These are phyloP conservation scores for Kuraishia ogatae DNA, from an alignment of 805 yeast species.

Conservation along the genomic window DNA sequence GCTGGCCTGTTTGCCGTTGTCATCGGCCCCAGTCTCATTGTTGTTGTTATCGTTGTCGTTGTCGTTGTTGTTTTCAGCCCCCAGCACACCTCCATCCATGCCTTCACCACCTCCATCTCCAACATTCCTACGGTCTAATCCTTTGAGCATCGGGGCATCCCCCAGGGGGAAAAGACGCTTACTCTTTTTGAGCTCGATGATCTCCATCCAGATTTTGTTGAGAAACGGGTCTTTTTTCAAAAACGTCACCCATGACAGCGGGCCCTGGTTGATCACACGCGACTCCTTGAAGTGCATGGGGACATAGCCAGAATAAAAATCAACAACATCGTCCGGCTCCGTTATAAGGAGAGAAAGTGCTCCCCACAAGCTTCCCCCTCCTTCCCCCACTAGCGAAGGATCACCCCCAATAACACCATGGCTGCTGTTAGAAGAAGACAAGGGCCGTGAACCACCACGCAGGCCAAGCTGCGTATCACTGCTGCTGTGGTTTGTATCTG, in stretches of 20 bases:
- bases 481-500: neutral
- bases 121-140: conserved; percentile 8
- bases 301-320: conserved; percentile 31
- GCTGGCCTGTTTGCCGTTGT: conserved; percentile 1
- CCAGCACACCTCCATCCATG: neutral
- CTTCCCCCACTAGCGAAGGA: neutral
- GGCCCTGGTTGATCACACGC: conserved; percentile 40
- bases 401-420: neutral
- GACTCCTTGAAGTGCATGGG: conserved; percentile 33
- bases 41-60: conserved; percentile 8
- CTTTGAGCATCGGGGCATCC: conserved; percentile 8
- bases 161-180: conserved; percentile 6
- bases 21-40: neutral
- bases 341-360: neutral
- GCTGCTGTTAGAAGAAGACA: neutral
- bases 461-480: neutral
- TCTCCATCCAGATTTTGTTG: conserved; percentile 24
- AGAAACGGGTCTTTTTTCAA: conserved; percentile 37
- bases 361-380: neutral
- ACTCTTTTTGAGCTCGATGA: conserved; percentile 12
- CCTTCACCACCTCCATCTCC: neutral
- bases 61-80: neutral
- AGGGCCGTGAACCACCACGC: neutral
- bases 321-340: conserved; percentile 26
- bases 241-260: conserved; percentile 39